Base-by-base conservation (phyloP, 805 yeast species). In the Jamesozyma spencerorum region DNA sequence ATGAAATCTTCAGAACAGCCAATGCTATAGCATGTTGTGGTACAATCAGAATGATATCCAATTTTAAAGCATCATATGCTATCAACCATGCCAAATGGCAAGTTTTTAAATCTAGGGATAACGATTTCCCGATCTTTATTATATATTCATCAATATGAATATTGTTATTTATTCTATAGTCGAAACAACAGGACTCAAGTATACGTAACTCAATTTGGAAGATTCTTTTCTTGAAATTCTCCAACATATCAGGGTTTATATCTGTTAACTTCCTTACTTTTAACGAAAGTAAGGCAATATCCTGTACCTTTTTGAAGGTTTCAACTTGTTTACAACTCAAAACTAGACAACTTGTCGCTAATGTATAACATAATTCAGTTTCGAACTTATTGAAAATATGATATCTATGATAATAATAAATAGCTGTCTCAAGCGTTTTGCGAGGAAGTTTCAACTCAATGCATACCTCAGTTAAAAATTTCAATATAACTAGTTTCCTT, bases 271-370 rank as follows among this genome's bases (percentile, higher is more conserved):
- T 58, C 12, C 65, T 51, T n/a, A 62, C 44, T 34, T 56, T 63
- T 43, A 65, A 55, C 4, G 70, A 64, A 29, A 62, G 63, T 3
- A 63, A 55, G 62, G 57, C 71, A 11, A 86, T 69, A 34, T 82
- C 85, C 39, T 75, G 68, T 13, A 81, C 58, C 49, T 82, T 82
- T 57, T 85, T 86, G 32, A 86, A 79, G 32, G 87, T 84, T 54
- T 87, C 96, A 53, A 85, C 94, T 47, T 79, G 77, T 58, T 87
- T 85, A 33, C 80, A 66, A 2, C 95, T 82, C 13, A 85, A 64
- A 42, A 83, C 73, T 6, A 87, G 56, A 40, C 86, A 72, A 8
- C 90, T 72, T 7, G 80, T 60, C 0, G 85, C 84, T n/a, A 84
- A 72, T 34, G 80, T 79, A 47, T 69, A 69, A 34, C 78, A 75